phyloP scores from a whole-genome alignment of 495 filamentous ascomycete species.

The Trichocladium antarcticum region DNA sequence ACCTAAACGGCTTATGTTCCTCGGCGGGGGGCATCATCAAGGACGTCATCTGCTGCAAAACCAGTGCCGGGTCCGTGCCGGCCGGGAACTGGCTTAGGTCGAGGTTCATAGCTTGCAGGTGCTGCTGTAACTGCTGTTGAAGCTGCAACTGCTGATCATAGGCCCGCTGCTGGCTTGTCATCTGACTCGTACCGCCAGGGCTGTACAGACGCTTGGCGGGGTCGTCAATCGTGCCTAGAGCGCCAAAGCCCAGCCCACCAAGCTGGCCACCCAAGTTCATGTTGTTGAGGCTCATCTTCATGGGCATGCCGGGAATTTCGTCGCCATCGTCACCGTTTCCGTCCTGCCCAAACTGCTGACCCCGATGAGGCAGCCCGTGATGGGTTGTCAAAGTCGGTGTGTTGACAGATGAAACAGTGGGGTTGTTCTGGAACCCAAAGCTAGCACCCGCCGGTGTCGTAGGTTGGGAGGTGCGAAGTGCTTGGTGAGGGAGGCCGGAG shows the following conservation, averaged over 20 bases:
- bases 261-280: slow-evolving; percentile 36
- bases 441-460: slow-evolving; percentile 67
- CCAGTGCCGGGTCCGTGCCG: slow-evolving; percentile 61
- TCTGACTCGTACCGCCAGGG: slow-evolving; percentile 52
- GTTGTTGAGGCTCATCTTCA: slow-evolving; percentile 47
- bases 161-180: slow-evolving; percentile 46
- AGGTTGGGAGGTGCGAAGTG: slow-evolving; percentile 73
- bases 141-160: slow-evolving; percentile 26
- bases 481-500: slow-evolving; percentile 58
- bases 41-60: slow-evolving; percentile 62
- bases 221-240: slow-evolving; percentile 68
- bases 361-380: slow-evolving; percentile 29
- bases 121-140: slow-evolving; percentile 43
- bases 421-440: slow-evolving; percentile 79
- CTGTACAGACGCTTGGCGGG: slow-evolving; percentile 89
- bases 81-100: slow-evolving; percentile 59
- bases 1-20: slow-evolving; percentile 92
- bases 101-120: slow-evolving; percentile 52
- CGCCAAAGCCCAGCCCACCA: slow-evolving; percentile 24
- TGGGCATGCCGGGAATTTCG: slow-evolving; percentile 49
- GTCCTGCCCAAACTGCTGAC: slow-evolving; percentile 43
- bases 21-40: slow-evolving; percentile 46
- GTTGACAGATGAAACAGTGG: slow-evolving; percentile 95
- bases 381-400: slow-evolving; percentile 75
- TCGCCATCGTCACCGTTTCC: slow-evolving; percentile 37